Evolutionary conservation across 495 filamentous ascomycete genomes (phyloP).

Genomic region (Echria macrotheca): DNA sequence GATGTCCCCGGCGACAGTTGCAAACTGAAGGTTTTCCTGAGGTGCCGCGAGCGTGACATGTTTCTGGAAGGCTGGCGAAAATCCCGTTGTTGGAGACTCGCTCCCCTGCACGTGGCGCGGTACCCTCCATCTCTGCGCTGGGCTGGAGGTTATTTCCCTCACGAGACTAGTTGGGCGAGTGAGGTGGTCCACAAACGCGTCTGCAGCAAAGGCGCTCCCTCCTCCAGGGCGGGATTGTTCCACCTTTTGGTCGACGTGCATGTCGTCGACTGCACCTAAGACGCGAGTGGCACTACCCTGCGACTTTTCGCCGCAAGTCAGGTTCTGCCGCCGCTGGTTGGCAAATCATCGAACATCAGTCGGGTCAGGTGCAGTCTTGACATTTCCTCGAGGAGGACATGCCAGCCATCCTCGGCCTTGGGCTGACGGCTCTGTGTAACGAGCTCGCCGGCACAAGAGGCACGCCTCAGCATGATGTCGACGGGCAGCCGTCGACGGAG

Average conservation of each 20-base stretch:
- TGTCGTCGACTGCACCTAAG: slow-evolving; percentile 14
- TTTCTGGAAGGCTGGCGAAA: too few species aligned
- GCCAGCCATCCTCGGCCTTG: too few species aligned
- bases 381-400: not conserved
- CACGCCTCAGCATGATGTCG: too few species aligned
- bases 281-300: slow-evolving; percentile 20
- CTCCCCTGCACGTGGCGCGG: too few species aligned
- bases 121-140: not conserved
- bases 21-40: too few species aligned
- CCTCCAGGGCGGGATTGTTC: slow-evolving; percentile 5
- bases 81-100: too few species aligned
- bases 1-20: too few species aligned
- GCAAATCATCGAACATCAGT: slow-evolving; percentile 14
- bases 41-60: too few species aligned
- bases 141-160: slow-evolving; percentile 7
- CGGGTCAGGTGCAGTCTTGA: slow-evolving; percentile 18
- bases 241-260: slow-evolving; percentile 27
- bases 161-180: not conserved
- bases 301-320: slow-evolving; percentile 12
- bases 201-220: slow-evolving; percentile 7
- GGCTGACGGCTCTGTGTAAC: too few species aligned
- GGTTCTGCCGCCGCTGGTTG: not conserved
- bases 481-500: too few species aligned
- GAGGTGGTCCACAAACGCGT: too few species aligned
- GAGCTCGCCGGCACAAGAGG: too few species aligned